Evolutionary conservation across 805 yeast species (phyloP).

Genomic region (Candida koratica): DNA sequence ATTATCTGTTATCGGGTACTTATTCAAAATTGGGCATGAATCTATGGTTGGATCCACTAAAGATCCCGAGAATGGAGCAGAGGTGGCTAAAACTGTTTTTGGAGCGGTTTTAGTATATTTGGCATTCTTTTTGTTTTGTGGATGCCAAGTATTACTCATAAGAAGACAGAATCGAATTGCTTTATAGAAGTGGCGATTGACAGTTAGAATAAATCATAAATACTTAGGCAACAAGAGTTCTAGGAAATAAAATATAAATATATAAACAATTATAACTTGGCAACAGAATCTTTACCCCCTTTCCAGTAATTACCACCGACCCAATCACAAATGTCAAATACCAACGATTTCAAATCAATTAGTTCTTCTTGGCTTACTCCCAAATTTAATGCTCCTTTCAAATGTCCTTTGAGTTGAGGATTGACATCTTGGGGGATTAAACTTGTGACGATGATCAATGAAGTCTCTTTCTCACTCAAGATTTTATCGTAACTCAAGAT

Average conservation of each 20-base stretch:
- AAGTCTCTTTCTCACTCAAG: constrained; percentile 64
- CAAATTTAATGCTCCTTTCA: constrained; percentile 77
- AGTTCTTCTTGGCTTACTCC: constrained; percentile 69
- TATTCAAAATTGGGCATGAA: constrained; percentile 80
- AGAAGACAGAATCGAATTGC: constrained; percentile 64
- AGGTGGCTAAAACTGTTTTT: constrained; percentile 87
- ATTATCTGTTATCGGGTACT: constrained; percentile 74
- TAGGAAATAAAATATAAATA: constrained; percentile 3
- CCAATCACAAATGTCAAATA: constrained; percentile 67
- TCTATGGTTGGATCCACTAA: constrained; percentile 86
- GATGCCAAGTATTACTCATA: constrained; percentile 69
- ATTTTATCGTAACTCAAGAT: constrained; percentile 65
- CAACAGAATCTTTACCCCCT: constrained; percentile 54
- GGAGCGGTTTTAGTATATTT: constrained; percentile 84
- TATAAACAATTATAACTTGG: constrained; percentile 37
- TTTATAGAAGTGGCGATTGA: constrained; percentile 16
- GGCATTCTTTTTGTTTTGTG: constrained; percentile 82
- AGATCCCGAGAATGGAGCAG: constrained; percentile 91
- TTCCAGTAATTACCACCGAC: constrained; percentile 52
- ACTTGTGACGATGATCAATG: constrained; percentile 71
- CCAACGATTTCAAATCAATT: constrained; percentile 54
- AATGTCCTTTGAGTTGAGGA: constrained; percentile 88
- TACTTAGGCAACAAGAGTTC: neutral
- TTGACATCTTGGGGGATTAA: constrained; percentile 90
- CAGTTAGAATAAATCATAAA: neutral